Conservation (phyloP, 148 eudicot genomes). For the Euryodendron excelsum region DNA sequence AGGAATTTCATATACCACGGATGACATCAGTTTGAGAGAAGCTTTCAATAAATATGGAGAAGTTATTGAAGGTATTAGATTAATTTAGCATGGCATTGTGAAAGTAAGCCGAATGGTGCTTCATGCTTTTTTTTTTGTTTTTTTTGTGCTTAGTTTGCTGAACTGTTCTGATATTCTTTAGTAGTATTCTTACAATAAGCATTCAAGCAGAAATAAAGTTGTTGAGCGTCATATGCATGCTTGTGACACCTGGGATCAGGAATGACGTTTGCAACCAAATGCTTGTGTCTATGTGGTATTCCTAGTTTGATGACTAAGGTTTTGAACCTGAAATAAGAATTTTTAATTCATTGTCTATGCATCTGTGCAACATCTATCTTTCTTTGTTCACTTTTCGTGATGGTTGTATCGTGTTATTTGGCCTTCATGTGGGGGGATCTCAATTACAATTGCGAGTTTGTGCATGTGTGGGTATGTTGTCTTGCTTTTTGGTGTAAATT, state of each 20-base stretch:
- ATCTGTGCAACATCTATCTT: not conserved
- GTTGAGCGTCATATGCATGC: not conserved
- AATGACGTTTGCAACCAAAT: not conserved
- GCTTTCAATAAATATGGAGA: conserved; percentile 69
- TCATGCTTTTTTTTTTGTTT: not conserved
- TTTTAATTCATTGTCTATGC: not conserved
- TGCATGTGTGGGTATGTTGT: not conserved
- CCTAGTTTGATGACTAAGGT: not conserved
- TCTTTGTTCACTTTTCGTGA: not conserved
- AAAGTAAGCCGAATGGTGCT: not conserved
- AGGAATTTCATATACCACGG: conserved; percentile 71
- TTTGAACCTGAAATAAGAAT: not conserved
- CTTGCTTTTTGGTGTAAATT: not conserved
- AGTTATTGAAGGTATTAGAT: conserved; percentile 65
- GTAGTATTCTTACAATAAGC: not conserved
- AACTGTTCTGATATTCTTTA: not conserved
- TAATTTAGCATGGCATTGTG: not conserved
- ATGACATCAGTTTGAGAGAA: conserved; percentile 54
- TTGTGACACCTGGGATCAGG: not conserved
- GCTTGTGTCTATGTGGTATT: not conserved
- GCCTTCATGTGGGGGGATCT: not conserved
- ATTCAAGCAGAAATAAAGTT: not conserved
- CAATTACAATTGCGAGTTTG: not conserved
- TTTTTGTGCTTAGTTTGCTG: not conserved
- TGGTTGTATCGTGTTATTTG: not conserved